Conservation (phyloP, 768 basidiomycete genomes). For the Mycena crocata region DNA sequence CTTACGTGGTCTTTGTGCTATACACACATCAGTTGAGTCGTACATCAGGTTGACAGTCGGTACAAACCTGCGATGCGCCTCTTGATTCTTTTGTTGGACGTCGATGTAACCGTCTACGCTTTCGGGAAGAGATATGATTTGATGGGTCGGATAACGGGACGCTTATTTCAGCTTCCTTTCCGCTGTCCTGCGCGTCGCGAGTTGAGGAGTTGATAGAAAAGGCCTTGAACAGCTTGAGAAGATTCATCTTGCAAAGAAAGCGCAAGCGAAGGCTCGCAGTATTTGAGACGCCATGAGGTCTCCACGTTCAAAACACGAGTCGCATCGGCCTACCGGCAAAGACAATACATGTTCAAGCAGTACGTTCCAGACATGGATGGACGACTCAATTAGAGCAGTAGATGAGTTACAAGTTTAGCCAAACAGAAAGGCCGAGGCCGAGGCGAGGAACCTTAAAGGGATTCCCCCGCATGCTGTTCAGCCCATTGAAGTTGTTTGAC, state of each 20-base stretch:
- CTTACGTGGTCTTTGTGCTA: slow-evolving; percentile 15
- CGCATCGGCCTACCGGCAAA: slow-evolving; percentile 26
- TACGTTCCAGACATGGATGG: slow-evolving; percentile 14
- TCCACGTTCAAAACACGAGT: slow-evolving; percentile 30
- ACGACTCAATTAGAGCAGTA: slow-evolving; percentile 18
- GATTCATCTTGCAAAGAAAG: slow-evolving; percentile 33
- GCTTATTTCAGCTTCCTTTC: slow-evolving; percentile 9
- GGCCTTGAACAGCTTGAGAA: slow-evolving; percentile 40
- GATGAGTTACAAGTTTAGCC: slow-evolving; percentile 11
- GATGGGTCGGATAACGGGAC: neutral
- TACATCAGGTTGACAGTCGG: neutral
- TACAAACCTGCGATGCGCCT: slow-evolving; percentile 15
- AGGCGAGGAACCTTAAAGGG: slow-evolving; percentile 7
- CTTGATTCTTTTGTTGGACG: slow-evolving; percentile 5
- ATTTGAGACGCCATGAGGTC: slow-evolving; percentile 29
- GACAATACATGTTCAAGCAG: slow-evolving; percentile 21
- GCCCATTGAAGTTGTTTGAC: slow-evolving; percentile 68
- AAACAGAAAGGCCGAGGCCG: neutral
- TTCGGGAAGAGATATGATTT: slow-evolving; percentile 6
- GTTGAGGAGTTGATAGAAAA: slow-evolving; percentile 33
- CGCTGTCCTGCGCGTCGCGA: slow-evolving; percentile 28
- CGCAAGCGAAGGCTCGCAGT: neutral
- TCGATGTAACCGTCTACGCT: slow-evolving; percentile 25
- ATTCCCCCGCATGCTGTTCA: slow-evolving; percentile 46
- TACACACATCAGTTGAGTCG: neutral